Base-by-base conservation (phyloP, 495 filamentous ascomycete genomes). In the Xylaria sp. region DNA sequence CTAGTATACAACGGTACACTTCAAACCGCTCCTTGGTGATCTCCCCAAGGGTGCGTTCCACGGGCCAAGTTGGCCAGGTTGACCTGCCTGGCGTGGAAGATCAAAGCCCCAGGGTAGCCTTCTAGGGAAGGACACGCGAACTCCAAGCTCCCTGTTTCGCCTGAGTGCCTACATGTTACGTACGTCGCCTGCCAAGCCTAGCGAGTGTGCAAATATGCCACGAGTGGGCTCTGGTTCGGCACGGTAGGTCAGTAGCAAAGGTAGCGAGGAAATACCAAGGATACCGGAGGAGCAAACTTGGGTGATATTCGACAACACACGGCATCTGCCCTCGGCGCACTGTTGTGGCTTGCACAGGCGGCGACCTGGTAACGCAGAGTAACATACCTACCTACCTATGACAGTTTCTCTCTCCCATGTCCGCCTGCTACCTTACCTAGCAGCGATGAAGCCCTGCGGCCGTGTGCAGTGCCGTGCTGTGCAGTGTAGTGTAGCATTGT, bases 41-140 rank as follows among this genome's bases (percentile, higher is more conserved):
- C 62, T 14, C 9, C 62, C 26, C 62, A 37, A 37, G 62, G 61
- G 62, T 66, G 44, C 19, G 31, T 52, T 66, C 59, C 59, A 62
- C 59, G 35, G 21, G 21, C 37, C 21, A 43, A 29, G 19, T 11
- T 19, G 37, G 21, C 37, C 43, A 17, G 21, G 11, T n/a, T 35
- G 21, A 58, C 53, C 24, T 33, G 6, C 52, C 52, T 3, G 21
- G 31, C 21, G n/a, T 35, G 31, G 15, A 59, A 37, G 29, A 37
- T 9, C 31, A 37, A 35, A 59, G 12, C 31, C 11, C 57, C 7
- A n/a, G 9, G 31, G 33, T 37, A 37, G 33, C 31, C 57, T 37
- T 37, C 19, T 19, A 59, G 33, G 57, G 57, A 59, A 21, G 17
- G 57, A 37, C 57, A 21, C 57, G 11, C 19, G 57, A 59, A 59